Evolutionary conservation across 1,284 basidiomycete genomes (phyloP), one percentile per base, ranked within the genome.

Genomic region (Cerrena zonata): DNA sequence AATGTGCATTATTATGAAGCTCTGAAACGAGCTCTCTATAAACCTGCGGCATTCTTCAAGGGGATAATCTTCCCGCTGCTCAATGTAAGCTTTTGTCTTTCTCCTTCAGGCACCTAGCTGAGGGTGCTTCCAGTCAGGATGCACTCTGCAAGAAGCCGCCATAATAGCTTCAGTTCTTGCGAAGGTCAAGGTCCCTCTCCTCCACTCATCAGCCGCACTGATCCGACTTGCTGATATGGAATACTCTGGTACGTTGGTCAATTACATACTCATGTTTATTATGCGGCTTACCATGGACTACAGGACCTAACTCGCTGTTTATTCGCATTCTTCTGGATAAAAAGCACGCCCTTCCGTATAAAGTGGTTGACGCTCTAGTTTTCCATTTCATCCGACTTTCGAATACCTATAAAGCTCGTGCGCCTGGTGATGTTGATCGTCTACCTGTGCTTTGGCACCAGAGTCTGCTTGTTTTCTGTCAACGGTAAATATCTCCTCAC

Each of bases 361-460:
- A 99, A 73, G 95, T 97, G 22, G 85, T 99, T 51, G 96, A 99
- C 64, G 89, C 91, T 2, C 81, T 99, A 50, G 94, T 99, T 13
- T 97, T 96, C 77, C 96, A 99, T 73, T 99, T 94, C 67, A 90
- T 99, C 61, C 86, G 93, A 34, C 85, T 98, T 50, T 91, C 91
- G 4, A 93, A 94, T 66, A 86, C 86, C n/a, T 88, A 91, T 67
- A 89, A 88, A 66, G 82, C 83, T 26, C 77, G 76, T 54, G 73
- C 70, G 24, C 74, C 79, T 36, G 82, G 79, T 12, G 84, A 86
- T 49, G 72, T 80, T 2, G 84, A 86, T 52, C 85, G 86, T 66
- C 76, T 96, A 51, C 96, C 96, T 5, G 96, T 99, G 11, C 76
- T 99, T 12, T 99, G 96, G 96, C 94, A 99, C 66, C 96, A 99